phyloP scores from a whole-genome alignment of 2,329 filamentous ascomycete genomes.

The Zalaria obscura region DNA sequence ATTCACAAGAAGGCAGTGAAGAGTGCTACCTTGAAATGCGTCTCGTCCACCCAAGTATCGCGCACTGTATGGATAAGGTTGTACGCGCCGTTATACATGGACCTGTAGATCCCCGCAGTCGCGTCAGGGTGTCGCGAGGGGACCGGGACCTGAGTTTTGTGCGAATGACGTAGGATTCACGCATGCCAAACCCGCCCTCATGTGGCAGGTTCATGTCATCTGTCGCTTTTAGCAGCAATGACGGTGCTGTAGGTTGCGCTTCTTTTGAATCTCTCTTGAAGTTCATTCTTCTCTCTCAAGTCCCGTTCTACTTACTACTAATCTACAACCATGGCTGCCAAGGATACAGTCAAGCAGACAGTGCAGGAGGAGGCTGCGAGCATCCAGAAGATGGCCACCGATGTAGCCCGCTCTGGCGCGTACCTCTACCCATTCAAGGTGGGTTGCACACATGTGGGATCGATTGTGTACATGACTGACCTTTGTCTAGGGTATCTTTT shows the following conservation, averaged over 20 bases:
- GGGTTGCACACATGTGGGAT: conserved; percentile 5
- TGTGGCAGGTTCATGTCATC: background rate
- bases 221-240: background rate
- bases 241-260: background rate
- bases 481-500: conserved; percentile 40
- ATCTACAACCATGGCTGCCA: conserved; percentile 5
- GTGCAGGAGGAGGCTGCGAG: conserved; percentile 57
- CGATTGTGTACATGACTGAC: background rate
- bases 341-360: conserved; percentile 40
- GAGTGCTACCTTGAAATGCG: too few relatives aligned
- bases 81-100: too few relatives aligned
- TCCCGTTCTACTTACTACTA: background rate
- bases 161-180: too few relatives aligned
- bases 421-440: conserved; percentile 77
- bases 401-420: conserved; percentile 60
- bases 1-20: too few relatives aligned
- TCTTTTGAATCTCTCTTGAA: too few relatives aligned
- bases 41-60: too few relatives aligned
- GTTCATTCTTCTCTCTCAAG: background rate
- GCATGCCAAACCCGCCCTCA: too few relatives aligned
- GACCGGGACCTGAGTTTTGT: too few relatives aligned
- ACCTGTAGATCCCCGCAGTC: too few relatives aligned
- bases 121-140: too few relatives aligned
- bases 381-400: conserved; percentile 46
- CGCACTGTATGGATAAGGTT: too few relatives aligned